These are phyloP conservation scores for Orbilia quercus DNA, from an alignment of 2,329 filamentous ascomycete genomes.

Conservation along the genomic window DNA sequence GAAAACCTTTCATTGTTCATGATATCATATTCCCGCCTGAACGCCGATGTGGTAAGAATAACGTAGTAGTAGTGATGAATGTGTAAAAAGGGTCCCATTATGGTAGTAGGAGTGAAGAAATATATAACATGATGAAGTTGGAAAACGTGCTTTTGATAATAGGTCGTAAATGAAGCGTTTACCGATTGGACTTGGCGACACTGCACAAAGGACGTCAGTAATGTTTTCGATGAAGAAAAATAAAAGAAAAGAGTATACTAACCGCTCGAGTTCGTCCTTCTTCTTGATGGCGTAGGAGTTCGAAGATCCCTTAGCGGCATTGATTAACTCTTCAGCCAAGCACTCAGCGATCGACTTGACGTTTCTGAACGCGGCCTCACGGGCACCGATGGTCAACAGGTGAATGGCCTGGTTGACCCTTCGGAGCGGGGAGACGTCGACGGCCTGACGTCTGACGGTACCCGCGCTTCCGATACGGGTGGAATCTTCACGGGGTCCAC, in stretches of 20 bases:
- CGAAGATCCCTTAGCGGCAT: slow-evolving; percentile 99
- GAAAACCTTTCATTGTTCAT: slow-evolving; percentile 49
- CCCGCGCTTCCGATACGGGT: slow-evolving; percentile 99
- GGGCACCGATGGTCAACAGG: slow-evolving; percentile 97
- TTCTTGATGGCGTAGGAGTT: slow-evolving; percentile 99
- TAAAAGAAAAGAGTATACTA: slow-evolving; percentile 21
- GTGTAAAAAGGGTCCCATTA: slow-evolving; percentile 51
- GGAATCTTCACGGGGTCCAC: slow-evolving; percentile 99
- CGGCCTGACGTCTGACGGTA: slow-evolving; percentile 99
- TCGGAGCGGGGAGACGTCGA: slow-evolving; percentile 99
- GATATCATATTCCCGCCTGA: slow-evolving; percentile 33
- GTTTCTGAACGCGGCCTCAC: slow-evolving; percentile 99
- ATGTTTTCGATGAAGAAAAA: background rate
- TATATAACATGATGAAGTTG: slow-evolving; percentile 55
- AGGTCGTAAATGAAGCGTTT: slow-evolving; percentile 67
- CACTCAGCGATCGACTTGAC: slow-evolving; percentile 99
- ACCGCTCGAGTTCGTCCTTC: slow-evolving; percentile 99
- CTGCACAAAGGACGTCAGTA: slow-evolving; percentile 62
- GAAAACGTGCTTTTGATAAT: slow-evolving; percentile 41
- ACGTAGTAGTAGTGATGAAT: slow-evolving; percentile 13
- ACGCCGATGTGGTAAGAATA: slow-evolving; percentile 33
- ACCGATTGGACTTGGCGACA: slow-evolving; percentile 99
- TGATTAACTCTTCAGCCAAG: slow-evolving; percentile 99
- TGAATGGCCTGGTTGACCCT: slow-evolving; percentile 99
- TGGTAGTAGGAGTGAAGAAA: slow-evolving; percentile 52